Evolutionary conservation across 2,329 filamentous ascomycete genomes (phyloP).

Genomic region (Aspergillus sergii): DNA sequence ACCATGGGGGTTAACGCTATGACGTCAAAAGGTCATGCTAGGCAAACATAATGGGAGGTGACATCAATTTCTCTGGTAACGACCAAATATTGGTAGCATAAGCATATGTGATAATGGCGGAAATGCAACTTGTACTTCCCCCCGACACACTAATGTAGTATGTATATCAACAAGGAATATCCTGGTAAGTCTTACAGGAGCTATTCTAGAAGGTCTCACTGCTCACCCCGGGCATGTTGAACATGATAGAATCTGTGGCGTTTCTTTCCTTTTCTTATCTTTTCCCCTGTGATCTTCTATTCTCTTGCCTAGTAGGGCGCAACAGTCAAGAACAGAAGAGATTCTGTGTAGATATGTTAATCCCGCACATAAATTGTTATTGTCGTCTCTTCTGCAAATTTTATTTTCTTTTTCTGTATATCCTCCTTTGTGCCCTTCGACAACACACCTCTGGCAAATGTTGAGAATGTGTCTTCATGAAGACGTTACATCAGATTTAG

Average conservation of each 20-base stretch:
- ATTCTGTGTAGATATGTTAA: neutral
- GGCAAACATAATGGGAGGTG: neutral
- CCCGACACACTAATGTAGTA: constrained; percentile 39
- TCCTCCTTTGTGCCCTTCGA: neutral
- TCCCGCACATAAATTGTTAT: neutral
- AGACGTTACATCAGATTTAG: neutral
- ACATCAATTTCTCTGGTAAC: neutral
- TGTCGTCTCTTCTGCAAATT: too few relatives aligned
- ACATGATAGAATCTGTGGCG: neutral
- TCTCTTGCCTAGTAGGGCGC: neutral
- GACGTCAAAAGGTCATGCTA: neutral
- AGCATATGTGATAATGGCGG: constrained; percentile 22
- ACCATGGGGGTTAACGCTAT: neutral
- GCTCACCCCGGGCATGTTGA: neutral
- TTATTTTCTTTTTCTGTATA: neutral
- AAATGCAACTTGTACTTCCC: constrained; percentile 34
- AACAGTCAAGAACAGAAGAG: neutral
- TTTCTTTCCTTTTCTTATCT: neutral
- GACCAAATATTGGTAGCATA: constrained; percentile 10
- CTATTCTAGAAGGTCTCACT: constrained; percentile 19
- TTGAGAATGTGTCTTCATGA: neutral
- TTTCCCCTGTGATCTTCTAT: neutral
- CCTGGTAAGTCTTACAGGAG: constrained; percentile 16
- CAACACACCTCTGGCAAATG: neutral
- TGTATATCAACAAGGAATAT: constrained; percentile 21